These are phyloP conservation scores for Boletellus deceptivus DNA, from an alignment of 1,284 basidiomycete genomes.

Conservation along the genomic window DNA sequence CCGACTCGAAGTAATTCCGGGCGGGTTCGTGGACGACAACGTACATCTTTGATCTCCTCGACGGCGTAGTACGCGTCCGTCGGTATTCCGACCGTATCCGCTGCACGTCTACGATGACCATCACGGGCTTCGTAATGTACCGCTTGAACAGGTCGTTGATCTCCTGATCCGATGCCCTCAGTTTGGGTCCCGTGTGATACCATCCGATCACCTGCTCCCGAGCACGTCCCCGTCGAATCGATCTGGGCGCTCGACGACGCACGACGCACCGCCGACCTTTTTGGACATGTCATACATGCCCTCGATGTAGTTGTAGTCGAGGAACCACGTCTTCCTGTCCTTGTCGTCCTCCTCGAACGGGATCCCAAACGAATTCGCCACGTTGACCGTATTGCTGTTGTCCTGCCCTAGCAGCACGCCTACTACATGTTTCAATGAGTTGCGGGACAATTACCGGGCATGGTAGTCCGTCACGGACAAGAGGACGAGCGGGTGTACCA, in stretches of 20 bases:
- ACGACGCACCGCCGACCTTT: conserved; percentile 90
- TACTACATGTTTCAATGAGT: conserved; percentile 86
- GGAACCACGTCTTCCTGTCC: conserved; percentile 97
- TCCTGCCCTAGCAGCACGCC: conserved; percentile 95
- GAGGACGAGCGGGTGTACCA: too few species aligned
- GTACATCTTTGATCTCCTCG: conserved; percentile 97
- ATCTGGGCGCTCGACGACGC: neutral
- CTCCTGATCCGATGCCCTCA: conserved; percentile 94
- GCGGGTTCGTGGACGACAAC: conserved; percentile 6
- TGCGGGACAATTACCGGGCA: conserved; percentile 78
- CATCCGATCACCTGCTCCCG: conserved; percentile 97
- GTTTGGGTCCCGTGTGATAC: conserved; percentile 97
- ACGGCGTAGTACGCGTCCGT: conserved; percentile 98
- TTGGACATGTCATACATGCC: conserved; percentile 99
- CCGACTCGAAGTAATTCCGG: conserved; percentile 48
- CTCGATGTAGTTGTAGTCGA: conserved; percentile 98
- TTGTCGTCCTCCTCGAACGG: conserved; percentile 99
- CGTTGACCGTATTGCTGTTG: conserved; percentile 89
- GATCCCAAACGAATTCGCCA: conserved; percentile 95
- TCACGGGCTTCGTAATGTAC: conserved; percentile 88
- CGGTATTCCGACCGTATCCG: conserved; percentile 89
- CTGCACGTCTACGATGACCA: conserved; percentile 98
- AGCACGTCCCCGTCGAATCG: conserved; percentile 39
- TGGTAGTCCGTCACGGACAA: conserved; percentile 92
- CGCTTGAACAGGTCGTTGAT: conserved; percentile 97